Conservation (phyloP, 768 basidiomycete genomes). For the Auriscalpium vulgare region DNA sequence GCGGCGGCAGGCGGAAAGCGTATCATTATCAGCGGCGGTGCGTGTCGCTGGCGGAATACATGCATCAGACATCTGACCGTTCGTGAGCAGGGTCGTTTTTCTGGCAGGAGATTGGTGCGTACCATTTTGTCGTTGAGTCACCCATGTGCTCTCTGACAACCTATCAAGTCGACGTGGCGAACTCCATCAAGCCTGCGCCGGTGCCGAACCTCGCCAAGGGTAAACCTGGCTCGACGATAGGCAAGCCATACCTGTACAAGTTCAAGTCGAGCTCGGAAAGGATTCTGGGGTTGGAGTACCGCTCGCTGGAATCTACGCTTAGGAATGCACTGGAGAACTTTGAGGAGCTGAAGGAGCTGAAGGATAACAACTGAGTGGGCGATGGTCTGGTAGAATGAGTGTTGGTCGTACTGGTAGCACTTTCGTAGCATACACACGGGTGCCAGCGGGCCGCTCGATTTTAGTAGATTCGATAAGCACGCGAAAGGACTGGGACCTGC, state of each 20-base stretch:
- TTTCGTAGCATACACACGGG: too few relatives aligned
- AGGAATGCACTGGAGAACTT: background rate
- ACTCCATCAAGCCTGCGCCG: background rate
- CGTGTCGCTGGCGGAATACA: background rate
- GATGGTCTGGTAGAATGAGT: too few relatives aligned
- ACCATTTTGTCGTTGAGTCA: background rate
- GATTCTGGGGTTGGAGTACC: background rate
- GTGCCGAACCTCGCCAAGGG: background rate
- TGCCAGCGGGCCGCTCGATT: too few relatives aligned
- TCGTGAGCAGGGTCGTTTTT: background rate
- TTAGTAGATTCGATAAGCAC: too few relatives aligned
- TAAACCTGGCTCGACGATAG: background rate
- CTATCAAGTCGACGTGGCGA: background rate
- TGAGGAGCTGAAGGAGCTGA: background rate
- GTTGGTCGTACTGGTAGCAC: too few relatives aligned
- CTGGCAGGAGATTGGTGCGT: slow-evolving; percentile 4
- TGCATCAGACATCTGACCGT: background rate
- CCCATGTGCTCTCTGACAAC: background rate
- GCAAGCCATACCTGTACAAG: background rate
- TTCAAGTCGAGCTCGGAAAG: background rate
- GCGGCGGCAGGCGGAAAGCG: slow-evolving; percentile 26
- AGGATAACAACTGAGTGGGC: background rate
- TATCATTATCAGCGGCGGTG: slow-evolving; percentile 21
- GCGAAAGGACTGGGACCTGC: too few relatives aligned
- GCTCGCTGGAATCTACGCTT: background rate